These are phyloP conservation scores for Didymella arachidicola DNA, from an alignment of 2,329 filamentous ascomycete species.

Conservation along the genomic window DNA sequence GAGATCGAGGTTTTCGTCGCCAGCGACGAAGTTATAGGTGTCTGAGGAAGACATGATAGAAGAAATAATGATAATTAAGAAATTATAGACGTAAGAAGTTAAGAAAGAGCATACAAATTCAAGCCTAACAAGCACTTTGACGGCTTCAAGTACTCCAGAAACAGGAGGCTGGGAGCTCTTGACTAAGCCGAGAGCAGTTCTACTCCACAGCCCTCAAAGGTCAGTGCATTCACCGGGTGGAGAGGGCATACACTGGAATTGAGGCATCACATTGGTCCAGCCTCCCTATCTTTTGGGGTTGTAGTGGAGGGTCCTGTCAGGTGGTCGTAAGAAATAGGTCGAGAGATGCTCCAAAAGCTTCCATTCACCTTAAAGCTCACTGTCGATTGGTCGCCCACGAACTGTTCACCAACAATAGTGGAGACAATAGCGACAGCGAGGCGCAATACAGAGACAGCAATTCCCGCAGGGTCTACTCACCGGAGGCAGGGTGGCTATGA, in stretches of 20 bases:
- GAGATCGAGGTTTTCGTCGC: slow-evolving; percentile 2
- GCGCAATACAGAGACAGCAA: background rate
- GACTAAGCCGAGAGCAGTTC: slow-evolving; percentile 1
- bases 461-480: background rate
- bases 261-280: slow-evolving; percentile 10
- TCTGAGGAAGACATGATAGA: background rate
- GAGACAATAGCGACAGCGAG: background rate
- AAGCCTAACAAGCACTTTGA: background rate
- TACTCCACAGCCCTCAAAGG: background rate
- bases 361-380: slow-evolving; percentile 1
- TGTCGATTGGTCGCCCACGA: background rate
- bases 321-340: background rate
- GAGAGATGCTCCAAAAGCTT: background rate
- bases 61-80: background rate
- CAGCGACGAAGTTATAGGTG: background rate
- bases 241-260: background rate
- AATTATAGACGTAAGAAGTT: background rate
- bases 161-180: slow-evolving; percentile 8
- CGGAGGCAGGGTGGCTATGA: background rate
- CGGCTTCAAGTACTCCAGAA: background rate
- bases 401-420: background rate
- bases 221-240: slow-evolving; percentile 4
- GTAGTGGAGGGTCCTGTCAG: background rate
- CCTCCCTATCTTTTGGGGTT: background rate
- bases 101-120: background rate